These are phyloP conservation scores for Phytopythium vexans DNA, from an alignment of 352 stramenopile genomes.

Conservation along the genomic window DNA sequence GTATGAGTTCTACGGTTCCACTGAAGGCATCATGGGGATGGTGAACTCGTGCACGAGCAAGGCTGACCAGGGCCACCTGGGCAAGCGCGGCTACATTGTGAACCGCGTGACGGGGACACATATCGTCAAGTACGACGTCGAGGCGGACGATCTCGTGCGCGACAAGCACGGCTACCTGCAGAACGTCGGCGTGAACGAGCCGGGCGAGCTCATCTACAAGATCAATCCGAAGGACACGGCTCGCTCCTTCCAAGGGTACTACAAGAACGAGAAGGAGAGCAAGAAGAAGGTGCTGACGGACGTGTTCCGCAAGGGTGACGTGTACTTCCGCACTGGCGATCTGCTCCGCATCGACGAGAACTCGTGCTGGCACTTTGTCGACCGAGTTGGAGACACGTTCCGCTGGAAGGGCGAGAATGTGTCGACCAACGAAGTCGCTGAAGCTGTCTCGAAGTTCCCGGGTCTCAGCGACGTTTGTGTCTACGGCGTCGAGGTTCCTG, in stretches of 20 bases:
- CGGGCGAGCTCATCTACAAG: slow-evolving; percentile 74
- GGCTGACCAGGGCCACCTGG: slow-evolving; percentile 63
- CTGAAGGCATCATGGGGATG: slow-evolving; percentile 83
- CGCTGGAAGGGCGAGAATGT: slow-evolving; percentile 94
- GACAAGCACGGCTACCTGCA: slow-evolving; percentile 50
- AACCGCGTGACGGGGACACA: slow-evolving; percentile 50
- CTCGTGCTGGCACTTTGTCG: slow-evolving; percentile 86
- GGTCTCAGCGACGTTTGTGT: slow-evolving; percentile 78
- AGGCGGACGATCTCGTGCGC: slow-evolving; percentile 66
- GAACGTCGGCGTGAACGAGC: slow-evolving; percentile 46
- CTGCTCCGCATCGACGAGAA: slow-evolving; percentile 79
- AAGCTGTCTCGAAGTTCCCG: slow-evolving; percentile 74
- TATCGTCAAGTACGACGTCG: slow-evolving; percentile 80
- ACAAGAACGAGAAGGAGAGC: slow-evolving; percentile 69
- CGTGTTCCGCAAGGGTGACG: slow-evolving; percentile 81
- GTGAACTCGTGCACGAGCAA: slow-evolving; percentile 69
- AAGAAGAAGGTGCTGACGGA: slow-evolving; percentile 83
- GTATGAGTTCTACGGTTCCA: slow-evolving; percentile 92
- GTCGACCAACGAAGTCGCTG: slow-evolving; percentile 85
- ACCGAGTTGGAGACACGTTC: slow-evolving; percentile 92
- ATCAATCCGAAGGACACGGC: slow-evolving; percentile 47
- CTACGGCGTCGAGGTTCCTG: slow-evolving; percentile 71
- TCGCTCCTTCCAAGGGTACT: slow-evolving; percentile 87
- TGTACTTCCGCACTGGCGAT: slow-evolving; percentile 90
- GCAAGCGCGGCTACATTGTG: slow-evolving; percentile 51